Conservation (phyloP, 2,329 filamentous ascomycete genomes). For the Verticillium dahliae region DNA sequence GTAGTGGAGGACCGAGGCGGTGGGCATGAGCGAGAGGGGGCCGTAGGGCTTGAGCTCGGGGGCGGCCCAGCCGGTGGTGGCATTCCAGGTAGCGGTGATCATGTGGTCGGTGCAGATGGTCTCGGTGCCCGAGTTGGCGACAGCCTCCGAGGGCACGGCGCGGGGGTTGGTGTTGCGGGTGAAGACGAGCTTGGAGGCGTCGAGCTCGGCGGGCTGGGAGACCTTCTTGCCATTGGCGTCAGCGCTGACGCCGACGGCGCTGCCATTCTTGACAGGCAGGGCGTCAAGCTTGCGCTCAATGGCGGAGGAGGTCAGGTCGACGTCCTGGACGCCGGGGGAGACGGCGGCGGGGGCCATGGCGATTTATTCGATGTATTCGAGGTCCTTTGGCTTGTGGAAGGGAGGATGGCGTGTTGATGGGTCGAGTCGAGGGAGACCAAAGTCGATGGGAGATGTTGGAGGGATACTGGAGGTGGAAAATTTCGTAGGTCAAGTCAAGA, state of each 20-base stretch:
- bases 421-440: neutral
- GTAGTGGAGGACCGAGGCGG: conserved; percentile 77
- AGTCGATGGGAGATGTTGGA: too few relatives aligned
- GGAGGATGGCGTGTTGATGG: neutral
- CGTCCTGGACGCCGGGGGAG: conserved; percentile 27
- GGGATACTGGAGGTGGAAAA: too few relatives aligned
- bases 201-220: conserved; percentile 55
- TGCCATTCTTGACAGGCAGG: conserved; percentile 18
- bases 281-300: conserved; percentile 41
- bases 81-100: conserved; percentile 67
- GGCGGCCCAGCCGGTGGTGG: conserved; percentile 59
- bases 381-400: neutral
- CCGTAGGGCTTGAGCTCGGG: conserved; percentile 74
- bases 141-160: conserved; percentile 43
- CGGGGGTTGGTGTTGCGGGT: conserved; percentile 43
- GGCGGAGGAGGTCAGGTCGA: conserved; percentile 45
- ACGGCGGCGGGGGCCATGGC: conserved; percentile 20
- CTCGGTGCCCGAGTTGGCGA: conserved; percentile 38
- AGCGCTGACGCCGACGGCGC: conserved; percentile 34
- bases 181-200: conserved; percentile 61
- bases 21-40: conserved; percentile 71
- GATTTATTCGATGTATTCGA: neutral
- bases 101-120: conserved; percentile 80
- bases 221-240: conserved; percentile 53
- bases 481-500: neutral